Evolutionary conservation across 306 rosid species (phyloP).

Genomic region (Abrus pulchellus): DNA sequence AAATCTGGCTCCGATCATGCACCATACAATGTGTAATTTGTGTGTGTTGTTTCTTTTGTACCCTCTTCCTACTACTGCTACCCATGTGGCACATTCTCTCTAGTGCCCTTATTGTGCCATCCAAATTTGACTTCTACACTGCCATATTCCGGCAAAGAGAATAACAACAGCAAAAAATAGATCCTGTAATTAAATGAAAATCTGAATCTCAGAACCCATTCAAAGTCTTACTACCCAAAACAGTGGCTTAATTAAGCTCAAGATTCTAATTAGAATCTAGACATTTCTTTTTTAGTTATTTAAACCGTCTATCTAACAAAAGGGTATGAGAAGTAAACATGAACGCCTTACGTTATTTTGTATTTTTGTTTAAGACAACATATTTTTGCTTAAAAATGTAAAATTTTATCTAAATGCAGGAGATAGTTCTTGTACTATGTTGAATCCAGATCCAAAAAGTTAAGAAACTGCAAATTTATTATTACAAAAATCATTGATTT

Average conservation of each 20-base stretch:
- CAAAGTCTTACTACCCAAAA: neutral
- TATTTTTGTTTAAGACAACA: too few species aligned
- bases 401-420: too few species aligned
- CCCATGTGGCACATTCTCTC: neutral
- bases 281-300: neutral
- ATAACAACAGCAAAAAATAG: neutral
- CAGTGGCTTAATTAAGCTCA: neutral
- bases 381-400: too few species aligned
- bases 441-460: too few species aligned
- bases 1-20: neutral
- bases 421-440: too few species aligned
- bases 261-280: neutral
- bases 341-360: too few species aligned
- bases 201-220: neutral
- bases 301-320: neutral
- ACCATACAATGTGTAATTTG: neutral
- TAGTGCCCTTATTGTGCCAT: too few species aligned
- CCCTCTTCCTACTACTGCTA: neutral
- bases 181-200: neutral
- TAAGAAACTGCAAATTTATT: too few species aligned
- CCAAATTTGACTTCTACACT: constrained; percentile 28
- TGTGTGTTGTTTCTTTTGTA: constrained; percentile 1
- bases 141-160: neutral
- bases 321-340: too few species aligned
- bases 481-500: too few species aligned